Evolutionary conservation across 169 alveolate species (phyloP).

Genomic region (Neospora caninum): DNA sequence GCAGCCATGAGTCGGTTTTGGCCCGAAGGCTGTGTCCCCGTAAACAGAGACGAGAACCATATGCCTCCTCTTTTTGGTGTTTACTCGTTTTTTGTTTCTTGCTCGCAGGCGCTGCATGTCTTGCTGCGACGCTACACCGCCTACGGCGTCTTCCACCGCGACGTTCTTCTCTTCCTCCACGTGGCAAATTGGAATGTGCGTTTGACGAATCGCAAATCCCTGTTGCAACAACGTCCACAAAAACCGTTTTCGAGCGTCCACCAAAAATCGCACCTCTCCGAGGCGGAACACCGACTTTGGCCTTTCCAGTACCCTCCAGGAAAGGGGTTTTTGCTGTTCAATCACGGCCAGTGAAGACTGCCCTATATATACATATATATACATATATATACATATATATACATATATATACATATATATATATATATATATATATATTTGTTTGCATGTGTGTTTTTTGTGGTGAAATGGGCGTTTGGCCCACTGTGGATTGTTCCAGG

Average conservation of each 20-base stretch:
- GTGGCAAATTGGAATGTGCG: neutral
- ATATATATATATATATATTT: constrained; percentile 3
- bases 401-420: neutral
- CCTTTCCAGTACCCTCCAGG: too few species aligned
- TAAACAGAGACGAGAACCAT: too few species aligned
- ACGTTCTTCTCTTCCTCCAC: constrained; percentile 39
- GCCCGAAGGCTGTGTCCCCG: too few species aligned
- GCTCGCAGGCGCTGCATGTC: neutral
- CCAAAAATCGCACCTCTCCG: too few species aligned
- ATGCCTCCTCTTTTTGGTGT: too few species aligned
- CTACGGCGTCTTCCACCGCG: constrained; percentile 35
- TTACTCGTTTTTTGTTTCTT: neutral
- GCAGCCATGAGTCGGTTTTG: too few species aligned
- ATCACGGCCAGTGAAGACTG: neutral
- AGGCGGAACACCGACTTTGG: too few species aligned
- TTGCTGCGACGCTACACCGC: constrained; percentile 22
- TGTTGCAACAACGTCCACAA: too few species aligned
- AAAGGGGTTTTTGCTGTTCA: too few species aligned
- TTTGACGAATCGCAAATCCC: neutral
- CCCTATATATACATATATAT: neutral
- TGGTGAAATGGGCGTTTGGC: neutral
- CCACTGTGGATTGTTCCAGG: neutral
- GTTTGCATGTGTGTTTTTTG: neutral
- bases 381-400: neutral
- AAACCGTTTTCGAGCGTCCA: too few species aligned